Percentiles rank a stretch among this genome's conserved stretches.
These are phyloP conservation scores for Hanseniaspora gamundiae DNA, from an alignment of 1,139 yeast species.

Conservation along the genomic window DNA sequence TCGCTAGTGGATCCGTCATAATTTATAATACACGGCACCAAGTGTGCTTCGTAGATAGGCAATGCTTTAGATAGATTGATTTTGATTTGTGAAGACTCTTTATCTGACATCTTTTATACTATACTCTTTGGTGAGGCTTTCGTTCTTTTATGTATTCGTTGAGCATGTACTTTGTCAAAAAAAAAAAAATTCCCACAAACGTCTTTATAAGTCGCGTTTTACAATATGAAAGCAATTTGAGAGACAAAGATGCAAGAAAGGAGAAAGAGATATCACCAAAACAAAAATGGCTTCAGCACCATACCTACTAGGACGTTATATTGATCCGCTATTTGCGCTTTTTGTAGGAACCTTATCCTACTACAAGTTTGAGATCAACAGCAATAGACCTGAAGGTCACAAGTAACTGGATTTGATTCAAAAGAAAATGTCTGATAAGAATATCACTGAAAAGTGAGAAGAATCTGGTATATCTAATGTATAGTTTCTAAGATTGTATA, in stretches of 20 bases:
- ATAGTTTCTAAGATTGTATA: too few species aligned
- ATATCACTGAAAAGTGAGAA: not conserved
- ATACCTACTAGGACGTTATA: slow-evolving; percentile 16
- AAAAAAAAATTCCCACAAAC: too few species aligned
- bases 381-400: slow-evolving; percentile 45
- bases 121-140: not conserved
- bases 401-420: slow-evolving; percentile 4
- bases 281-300: slow-evolving; percentile 12
- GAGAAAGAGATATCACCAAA: not conserved
- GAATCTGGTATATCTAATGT: too few species aligned
- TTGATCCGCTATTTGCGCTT: slow-evolving; percentile 51
- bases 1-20: slow-evolving; percentile 14
- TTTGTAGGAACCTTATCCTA: slow-evolving; percentile 48
- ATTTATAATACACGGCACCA: slow-evolving; percentile 17
- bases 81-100: not conserved
- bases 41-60: slow-evolving; percentile 7
- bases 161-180: too few species aligned
- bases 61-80: not conserved
- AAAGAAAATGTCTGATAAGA: not conserved
- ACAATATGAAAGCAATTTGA: too few species aligned
- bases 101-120: not conserved
- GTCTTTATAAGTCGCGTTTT: not conserved
- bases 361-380: slow-evolving; percentile 45
- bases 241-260: too few species aligned
- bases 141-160: not conserved